A percentile compares a stretch with the other conserved stretches of the same genome.
Conservation (phyloP, 129 eudicot genomes). For the Artemisia annua region DNA sequence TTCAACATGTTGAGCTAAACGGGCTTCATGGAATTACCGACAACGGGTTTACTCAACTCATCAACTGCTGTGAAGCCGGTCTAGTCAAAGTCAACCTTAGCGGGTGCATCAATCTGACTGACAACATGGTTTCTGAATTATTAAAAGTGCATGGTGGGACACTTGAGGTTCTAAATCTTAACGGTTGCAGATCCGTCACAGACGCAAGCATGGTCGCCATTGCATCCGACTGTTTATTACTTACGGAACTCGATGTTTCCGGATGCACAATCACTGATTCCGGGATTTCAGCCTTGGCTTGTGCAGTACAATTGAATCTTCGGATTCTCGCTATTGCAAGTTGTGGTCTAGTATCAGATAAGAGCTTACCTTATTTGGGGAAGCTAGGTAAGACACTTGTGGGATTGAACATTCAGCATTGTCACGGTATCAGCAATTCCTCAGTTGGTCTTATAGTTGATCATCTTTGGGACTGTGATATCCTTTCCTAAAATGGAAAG, state of each 20-base stretch:
- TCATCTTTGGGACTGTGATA: constrained; percentile 55
- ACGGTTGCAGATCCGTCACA: constrained; percentile 58
- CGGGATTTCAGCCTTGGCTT: constrained; percentile 69
- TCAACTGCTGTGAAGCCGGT: constrained; percentile 52
- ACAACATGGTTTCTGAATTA: constrained; percentile 43
- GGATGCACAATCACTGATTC: constrained; percentile 51
- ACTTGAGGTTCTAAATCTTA: constrained; percentile 58
- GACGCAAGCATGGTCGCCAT: constrained; percentile 63
- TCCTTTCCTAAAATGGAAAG: constrained; percentile 43
- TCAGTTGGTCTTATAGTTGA: constrained; percentile 50
- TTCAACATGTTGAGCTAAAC: constrained; percentile 54
- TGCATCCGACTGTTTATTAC: constrained; percentile 55
- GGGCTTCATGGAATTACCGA: constrained; percentile 67
- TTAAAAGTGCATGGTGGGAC: constrained; percentile 66
- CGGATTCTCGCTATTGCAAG: constrained; percentile 60
- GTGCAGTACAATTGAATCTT: constrained; percentile 48
- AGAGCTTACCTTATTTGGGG: constrained; percentile 41
- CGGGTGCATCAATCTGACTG: constrained; percentile 57
- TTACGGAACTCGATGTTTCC: constrained; percentile 68
- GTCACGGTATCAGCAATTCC: constrained; percentile 49
- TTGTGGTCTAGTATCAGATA: constrained; percentile 59
- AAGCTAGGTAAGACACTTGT: constrained; percentile 52
- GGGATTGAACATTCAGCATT: constrained; percentile 59
- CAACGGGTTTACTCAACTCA: constrained; percentile 53
- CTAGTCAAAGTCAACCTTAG: constrained; percentile 52